Percentiles rank a stretch among this genome's conserved stretches.
Conservation (phyloP, 768 basidiomycete species). For the Mycena metata region DNA sequence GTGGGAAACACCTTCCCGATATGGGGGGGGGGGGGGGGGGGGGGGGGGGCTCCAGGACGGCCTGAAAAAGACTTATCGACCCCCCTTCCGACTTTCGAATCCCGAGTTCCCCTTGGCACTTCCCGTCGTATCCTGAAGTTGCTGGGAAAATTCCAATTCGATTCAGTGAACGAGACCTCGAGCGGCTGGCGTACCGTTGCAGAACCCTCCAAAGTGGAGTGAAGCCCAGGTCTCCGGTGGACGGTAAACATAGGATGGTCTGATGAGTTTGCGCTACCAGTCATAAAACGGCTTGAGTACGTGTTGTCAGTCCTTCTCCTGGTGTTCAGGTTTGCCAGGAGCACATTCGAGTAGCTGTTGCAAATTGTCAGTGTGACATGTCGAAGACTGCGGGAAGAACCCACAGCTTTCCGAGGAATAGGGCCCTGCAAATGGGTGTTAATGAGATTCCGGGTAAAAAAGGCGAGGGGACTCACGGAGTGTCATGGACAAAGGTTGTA, state of each 20-base stretch:
- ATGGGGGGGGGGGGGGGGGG: no score
- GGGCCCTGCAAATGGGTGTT: not conserved
- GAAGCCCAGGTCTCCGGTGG: not conserved
- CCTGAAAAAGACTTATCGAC: no score
- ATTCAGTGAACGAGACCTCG: slow-evolving; percentile 1
- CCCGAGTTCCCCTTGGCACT: no score
- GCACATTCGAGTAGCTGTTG: slow-evolving; percentile 1
- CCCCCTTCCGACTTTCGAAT: no score
- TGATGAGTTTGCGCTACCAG: not conserved
- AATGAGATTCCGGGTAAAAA: slow-evolving; percentile 2
- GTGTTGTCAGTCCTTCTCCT: slow-evolving; percentile 7
- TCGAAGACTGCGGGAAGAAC: not conserved
- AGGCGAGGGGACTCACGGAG: not conserved
- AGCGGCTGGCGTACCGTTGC: slow-evolving; percentile 1
- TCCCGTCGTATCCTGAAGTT: not conserved
- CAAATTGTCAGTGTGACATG: not conserved
- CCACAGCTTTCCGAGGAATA: slow-evolving; percentile 7
- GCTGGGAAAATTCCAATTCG: not conserved
- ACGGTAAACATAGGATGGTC: slow-evolving; percentile 1
- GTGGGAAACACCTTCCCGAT: no score
- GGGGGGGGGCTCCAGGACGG: no score
- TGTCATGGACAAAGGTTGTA: not conserved
- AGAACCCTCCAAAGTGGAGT: not conserved
- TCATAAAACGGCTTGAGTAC: not conserved
- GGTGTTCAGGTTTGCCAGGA: slow-evolving; percentile 9